A percentile compares a stretch with the other conserved stretches of the same genome.
Evolutionary conservation across 139 green algal species (phyloP).

Genomic region (Asterochloris erici): DNA sequence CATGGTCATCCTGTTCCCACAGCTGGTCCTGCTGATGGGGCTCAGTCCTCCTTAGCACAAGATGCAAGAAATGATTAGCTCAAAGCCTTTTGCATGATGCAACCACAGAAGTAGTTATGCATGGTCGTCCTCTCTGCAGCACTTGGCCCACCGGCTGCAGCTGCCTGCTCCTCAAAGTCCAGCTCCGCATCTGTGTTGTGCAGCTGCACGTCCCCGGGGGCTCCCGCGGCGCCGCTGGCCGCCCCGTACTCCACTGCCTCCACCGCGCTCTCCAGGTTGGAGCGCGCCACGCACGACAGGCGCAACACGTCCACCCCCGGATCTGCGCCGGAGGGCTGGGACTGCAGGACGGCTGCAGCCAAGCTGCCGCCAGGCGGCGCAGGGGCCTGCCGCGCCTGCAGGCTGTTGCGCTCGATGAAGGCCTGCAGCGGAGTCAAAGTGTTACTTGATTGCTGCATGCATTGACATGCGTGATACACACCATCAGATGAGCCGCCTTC

Average conservation of each 20-base stretch:
- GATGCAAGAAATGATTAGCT: not conserved
- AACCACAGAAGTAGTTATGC: not conserved
- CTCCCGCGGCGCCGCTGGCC: conserved; percentile 6
- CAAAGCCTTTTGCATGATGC: not conserved
- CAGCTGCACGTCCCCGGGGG: conserved; percentile 65
- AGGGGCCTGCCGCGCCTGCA: conserved; percentile 16
- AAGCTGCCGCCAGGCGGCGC: not conserved
- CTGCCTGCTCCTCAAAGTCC: conserved; percentile 60
- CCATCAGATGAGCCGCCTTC: too few species aligned
- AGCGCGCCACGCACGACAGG: conserved; percentile 66
- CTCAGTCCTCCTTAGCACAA: not conserved
- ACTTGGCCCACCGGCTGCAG: not conserved
- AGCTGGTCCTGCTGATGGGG: too few species aligned
- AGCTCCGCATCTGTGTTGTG: conserved; percentile 78
- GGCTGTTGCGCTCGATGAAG: conserved; percentile 52
- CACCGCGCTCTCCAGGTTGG: conserved; percentile 76
- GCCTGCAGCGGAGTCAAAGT: conserved; percentile 44
- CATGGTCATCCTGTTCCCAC: too few species aligned
- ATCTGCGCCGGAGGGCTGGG: not conserved
- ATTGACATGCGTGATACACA: too few species aligned
- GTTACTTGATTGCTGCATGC: too few species aligned
- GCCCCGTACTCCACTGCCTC: conserved; percentile 36
- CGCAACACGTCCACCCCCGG: conserved; percentile 50
- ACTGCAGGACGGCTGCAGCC: not conserved
- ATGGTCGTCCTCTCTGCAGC: not conserved